A percentile compares a stretch with the other conserved stretches of the same genome.
phyloP scores from a whole-genome alignment of 2,329 filamentous ascomycete genomes.

The Pestalotiopsis sp. region DNA sequence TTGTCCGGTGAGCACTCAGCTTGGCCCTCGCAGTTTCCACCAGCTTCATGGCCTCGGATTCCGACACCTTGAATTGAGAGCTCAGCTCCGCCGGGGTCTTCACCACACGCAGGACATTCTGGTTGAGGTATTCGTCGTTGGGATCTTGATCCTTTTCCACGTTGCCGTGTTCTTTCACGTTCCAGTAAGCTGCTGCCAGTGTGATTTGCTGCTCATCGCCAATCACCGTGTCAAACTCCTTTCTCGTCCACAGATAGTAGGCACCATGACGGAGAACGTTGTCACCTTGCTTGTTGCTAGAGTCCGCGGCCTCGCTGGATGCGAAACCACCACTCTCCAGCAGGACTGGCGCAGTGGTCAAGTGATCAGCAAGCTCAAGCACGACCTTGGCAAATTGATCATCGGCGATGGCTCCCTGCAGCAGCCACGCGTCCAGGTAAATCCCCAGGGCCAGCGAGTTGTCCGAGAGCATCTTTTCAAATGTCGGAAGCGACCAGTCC shows the following conservation, averaged over 20 bases:
- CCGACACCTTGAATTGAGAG: conserved; percentile 72
- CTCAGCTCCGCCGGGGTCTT: conserved; percentile 70
- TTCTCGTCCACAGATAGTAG: conserved; percentile 90
- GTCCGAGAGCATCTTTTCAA: conserved; percentile 96
- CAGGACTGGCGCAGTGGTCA: conserved; percentile 71
- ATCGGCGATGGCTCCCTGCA: conserved; percentile 51
- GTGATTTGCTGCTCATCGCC: conserved; percentile 65
- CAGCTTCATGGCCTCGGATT: conserved; percentile 67
- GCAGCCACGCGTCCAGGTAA: conserved; percentile 84
- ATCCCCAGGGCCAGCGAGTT: conserved; percentile 83
- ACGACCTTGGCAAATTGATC: conserved; percentile 77
- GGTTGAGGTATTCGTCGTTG: conserved; percentile 91
- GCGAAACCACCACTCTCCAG: conserved; percentile 75
- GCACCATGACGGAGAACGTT: conserved; percentile 86
- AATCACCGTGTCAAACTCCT: conserved; percentile 80
- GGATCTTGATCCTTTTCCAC: conserved; percentile 80
- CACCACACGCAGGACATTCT: conserved; percentile 81
- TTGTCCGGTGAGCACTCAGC: conserved; percentile 71
- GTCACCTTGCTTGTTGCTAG: conserved; percentile 72
- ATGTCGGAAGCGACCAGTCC: conserved; percentile 94
- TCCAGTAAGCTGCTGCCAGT: conserved; percentile 82
- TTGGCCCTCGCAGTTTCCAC: conserved; percentile 68
- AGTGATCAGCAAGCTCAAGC: conserved; percentile 83
- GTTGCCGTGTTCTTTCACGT: conserved; percentile 82
- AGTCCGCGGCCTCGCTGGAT: conserved; percentile 90